These are phyloP conservation scores for Platismatia glauca DNA, from an alignment of 495 filamentous ascomycete genomes.

Conservation along the genomic window DNA sequence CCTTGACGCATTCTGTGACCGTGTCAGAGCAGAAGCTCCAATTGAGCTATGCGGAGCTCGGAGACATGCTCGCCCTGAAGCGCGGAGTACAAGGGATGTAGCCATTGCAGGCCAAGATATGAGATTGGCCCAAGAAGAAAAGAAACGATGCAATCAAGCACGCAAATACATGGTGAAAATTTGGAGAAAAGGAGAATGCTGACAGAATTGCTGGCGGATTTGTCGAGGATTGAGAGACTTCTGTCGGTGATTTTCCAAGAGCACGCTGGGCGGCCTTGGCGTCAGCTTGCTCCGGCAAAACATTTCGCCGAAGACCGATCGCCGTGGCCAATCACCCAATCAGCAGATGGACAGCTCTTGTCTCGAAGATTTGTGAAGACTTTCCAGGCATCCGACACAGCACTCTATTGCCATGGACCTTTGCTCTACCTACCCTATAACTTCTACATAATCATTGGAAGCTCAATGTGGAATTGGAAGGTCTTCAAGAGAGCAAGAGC, in stretches of 20 bases:
- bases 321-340: slow-evolving; percentile 15
- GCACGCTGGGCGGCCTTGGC: slow-evolving; percentile 12
- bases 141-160: background rate
- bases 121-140: background rate
- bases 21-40: slow-evolving; percentile 8
- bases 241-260: slow-evolving; percentile 11
- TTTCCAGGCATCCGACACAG: background rate
- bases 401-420: background rate
- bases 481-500: slow-evolving; percentile 9
- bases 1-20: slow-evolving; percentile 18
- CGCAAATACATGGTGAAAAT: background rate
- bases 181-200: background rate
- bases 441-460: background rate
- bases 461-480: slow-evolving; percentile 9
- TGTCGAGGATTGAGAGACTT: background rate
- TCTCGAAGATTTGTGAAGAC: background rate
- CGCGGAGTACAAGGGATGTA: slow-evolving; percentile 18
- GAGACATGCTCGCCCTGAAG: slow-evolving; percentile 16
- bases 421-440: background rate
- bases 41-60: slow-evolving; percentile 18
- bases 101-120: slow-evolving; percentile 18
- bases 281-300: background rate
- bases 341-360: slow-evolving; percentile 3
- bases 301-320: background rate
- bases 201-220: background rate